These are phyloP conservation scores for Artemisia tridentata DNA, from an alignment of 129 eudicot species.

Conservation along the genomic window DNA sequence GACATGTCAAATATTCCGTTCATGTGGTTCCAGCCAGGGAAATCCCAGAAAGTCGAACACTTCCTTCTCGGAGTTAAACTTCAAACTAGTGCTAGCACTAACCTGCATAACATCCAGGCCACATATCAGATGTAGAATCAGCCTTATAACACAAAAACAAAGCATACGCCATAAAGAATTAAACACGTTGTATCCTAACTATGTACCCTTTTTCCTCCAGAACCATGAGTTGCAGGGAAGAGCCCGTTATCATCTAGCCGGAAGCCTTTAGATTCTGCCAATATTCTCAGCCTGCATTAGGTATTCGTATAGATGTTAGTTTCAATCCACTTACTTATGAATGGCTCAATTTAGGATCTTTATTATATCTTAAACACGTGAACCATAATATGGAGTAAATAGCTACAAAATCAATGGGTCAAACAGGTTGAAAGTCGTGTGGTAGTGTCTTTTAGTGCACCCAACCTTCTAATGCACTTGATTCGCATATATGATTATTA, in stretches of 20 bases:
- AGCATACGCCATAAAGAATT: background rate
- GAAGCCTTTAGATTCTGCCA: constrained; percentile 91
- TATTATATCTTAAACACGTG: background rate
- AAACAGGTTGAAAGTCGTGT: constrained; percentile 11
- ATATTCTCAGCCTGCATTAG: constrained; percentile 68
- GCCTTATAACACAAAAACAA: background rate
- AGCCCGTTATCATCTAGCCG: constrained; percentile 89
- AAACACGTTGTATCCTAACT: background rate
- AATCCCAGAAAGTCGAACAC: constrained; percentile 92
- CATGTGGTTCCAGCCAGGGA: constrained; percentile 78
- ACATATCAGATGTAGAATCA: background rate
- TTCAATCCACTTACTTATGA: background rate
- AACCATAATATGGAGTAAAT: background rate
- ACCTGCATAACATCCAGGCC: constrained; percentile 44
- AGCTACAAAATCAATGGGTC: background rate
- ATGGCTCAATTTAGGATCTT: background rate
- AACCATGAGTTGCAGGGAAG: constrained; percentile 76
- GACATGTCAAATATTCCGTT: constrained; percentile 68
- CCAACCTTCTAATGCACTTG: background rate
- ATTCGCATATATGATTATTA: background rate
- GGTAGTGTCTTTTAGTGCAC: background rate
- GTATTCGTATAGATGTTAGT: background rate
- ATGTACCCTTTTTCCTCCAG: constrained; percentile 76
- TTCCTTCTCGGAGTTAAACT: constrained; percentile 76
- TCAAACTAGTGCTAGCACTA: constrained; percentile 68